phyloP scores from a whole-genome alignment of 139 green algal species.

The Picochlorum sp. region DNA sequence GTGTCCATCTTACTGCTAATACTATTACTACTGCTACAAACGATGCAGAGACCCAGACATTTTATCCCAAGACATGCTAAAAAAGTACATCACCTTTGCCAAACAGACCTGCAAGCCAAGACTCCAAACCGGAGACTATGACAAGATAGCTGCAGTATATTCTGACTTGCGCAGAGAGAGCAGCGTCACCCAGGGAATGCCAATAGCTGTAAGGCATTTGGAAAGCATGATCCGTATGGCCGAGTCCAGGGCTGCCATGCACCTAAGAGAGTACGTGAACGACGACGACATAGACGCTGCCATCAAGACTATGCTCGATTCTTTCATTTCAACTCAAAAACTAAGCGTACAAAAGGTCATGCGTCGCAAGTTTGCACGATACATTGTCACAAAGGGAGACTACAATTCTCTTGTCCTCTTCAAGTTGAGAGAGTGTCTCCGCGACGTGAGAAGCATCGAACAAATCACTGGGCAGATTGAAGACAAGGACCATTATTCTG shows the following conservation, averaged over 20 bases:
- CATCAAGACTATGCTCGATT: conserved; percentile 83
- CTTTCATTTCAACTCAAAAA: conserved; percentile 96
- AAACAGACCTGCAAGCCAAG: conserved; percentile 68
- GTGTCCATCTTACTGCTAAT: no score
- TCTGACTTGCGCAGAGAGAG: conserved; percentile 59
- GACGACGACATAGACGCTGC: conserved; percentile 73
- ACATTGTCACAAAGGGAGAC: conserved; percentile 70
- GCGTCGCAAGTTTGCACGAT: conserved; percentile 59
- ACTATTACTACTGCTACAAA: no score
- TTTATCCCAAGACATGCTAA: conserved; percentile 78
- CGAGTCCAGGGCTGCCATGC: conserved; percentile 91
- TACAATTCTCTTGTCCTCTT: conserved; percentile 77
- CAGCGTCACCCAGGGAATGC: conserved; percentile 78
- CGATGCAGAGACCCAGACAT: conserved; percentile 50
- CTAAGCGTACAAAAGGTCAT: conserved; percentile 82
- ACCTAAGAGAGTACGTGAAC: conserved; percentile 80
- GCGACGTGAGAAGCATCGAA: conserved; percentile 33
- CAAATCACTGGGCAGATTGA: conserved; percentile 11
- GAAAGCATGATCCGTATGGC: conserved; percentile 96
- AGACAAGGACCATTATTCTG: conserved; percentile 7
- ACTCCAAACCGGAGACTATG: conserved; percentile 48
- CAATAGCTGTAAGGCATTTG: conserved; percentile 93
- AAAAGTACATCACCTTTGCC: conserved; percentile 96
- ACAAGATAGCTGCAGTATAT: conserved; percentile 78
- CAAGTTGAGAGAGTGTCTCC: conserved; percentile 57